Evolutionary conservation across 768 basidiomycete genomes (phyloP).

Genomic region (Leccinum imitatum): DNA sequence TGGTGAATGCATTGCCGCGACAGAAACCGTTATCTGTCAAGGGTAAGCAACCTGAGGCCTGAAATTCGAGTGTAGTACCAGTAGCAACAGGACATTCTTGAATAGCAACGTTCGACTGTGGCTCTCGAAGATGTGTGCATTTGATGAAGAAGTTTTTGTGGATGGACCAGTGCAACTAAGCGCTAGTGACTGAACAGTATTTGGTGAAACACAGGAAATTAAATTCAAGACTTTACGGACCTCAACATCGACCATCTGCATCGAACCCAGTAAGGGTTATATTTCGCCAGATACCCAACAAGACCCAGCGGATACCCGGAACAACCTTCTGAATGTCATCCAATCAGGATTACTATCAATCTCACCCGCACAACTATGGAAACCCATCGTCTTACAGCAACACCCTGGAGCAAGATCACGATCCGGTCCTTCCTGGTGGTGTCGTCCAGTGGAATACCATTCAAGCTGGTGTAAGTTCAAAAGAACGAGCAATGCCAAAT

Average conservation of each 20-base stretch:
- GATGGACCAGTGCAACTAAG: background rate
- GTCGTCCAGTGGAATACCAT: constrained; percentile 24
- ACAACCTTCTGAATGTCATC: constrained; percentile 23
- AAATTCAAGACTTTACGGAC: background rate
- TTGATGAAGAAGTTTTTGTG: background rate
- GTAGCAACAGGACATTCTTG: background rate
- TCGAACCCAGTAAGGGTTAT: constrained; percentile 3
- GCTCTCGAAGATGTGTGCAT: background rate
- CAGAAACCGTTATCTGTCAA: background rate
- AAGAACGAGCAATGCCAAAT: constrained; percentile 32
- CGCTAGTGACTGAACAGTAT: constrained; percentile 1
- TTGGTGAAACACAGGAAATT: background rate
- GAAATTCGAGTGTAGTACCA: background rate
- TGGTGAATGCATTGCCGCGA: background rate
- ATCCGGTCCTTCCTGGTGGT: constrained; percentile 28
- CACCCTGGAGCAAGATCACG: constrained; percentile 29
- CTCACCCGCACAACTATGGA: constrained; percentile 10
- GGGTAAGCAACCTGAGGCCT: background rate
- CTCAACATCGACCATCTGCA: constrained; percentile 9
- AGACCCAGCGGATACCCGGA: constrained; percentile 16
- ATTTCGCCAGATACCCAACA: constrained; percentile 17
- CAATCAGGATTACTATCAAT: constrained; percentile 27
- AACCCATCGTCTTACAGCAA: constrained; percentile 14
- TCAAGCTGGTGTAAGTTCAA: constrained; percentile 19
- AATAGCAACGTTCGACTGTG: background rate